These are phyloP conservation scores for Paralagenidium karlingii DNA, from an alignment of 352 stramenopile species.

Conservation along the genomic window DNA sequence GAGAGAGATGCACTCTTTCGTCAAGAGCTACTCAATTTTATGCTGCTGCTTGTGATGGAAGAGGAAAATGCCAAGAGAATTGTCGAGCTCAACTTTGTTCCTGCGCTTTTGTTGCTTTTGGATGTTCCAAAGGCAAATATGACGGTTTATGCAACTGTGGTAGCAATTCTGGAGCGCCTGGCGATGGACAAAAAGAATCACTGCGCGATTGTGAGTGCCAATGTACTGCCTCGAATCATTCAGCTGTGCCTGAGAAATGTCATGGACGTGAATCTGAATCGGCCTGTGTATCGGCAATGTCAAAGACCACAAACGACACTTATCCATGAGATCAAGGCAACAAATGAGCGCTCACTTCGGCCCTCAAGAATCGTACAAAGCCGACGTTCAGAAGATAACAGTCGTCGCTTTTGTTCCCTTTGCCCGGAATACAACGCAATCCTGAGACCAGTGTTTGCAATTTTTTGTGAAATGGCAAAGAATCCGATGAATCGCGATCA, in stretches of 20 bases:
- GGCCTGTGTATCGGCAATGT: too few species aligned
- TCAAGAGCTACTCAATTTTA: slow-evolving; percentile 43
- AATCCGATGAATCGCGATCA: slow-evolving; percentile 39
- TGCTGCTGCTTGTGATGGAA: slow-evolving; percentile 40
- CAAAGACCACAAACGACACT: too few species aligned
- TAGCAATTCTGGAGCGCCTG: slow-evolving; percentile 43
- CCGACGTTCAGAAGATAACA: background rate
- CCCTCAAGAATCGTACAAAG: slow-evolving; percentile 1
- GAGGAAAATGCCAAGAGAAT: slow-evolving; percentile 40
- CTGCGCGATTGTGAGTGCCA: slow-evolving; percentile 24
- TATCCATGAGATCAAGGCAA: background rate
- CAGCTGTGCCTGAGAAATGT: slow-evolving; percentile 52
- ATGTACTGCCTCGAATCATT: slow-evolving; percentile 29
- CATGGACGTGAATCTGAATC: too few species aligned
- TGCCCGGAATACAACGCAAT: slow-evolving; percentile 10
- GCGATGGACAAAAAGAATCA: slow-evolving; percentile 37
- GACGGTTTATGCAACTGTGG: slow-evolving; percentile 29
- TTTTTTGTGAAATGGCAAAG: slow-evolving; percentile 51
- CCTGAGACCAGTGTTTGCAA: slow-evolving; percentile 25
- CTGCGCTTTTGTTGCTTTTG: slow-evolving; percentile 39
- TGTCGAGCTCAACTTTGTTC: slow-evolving; percentile 34
- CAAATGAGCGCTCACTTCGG: background rate
- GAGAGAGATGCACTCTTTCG: slow-evolving; percentile 44
- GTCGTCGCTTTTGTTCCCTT: background rate
- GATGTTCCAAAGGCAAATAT: slow-evolving; percentile 17